Base-by-base conservation (phyloP, 345 rosid species). In the Citrus inodora region DNA sequence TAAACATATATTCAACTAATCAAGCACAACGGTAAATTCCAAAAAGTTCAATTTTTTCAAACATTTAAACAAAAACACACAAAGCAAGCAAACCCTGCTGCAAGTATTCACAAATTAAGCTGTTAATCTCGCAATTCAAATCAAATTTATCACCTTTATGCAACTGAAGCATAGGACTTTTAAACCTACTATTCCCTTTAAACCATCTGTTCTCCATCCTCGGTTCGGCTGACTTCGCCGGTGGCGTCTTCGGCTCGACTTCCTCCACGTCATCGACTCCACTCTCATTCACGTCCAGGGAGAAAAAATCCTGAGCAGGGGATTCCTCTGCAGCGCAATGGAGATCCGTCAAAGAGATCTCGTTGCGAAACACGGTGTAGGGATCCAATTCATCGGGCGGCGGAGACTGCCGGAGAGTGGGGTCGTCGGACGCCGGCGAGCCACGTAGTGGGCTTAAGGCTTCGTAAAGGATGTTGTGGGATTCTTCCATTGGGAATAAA, bases 111-210 rank as follows among this genome's bases (percentile, higher is more conserved):
- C 62, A 35, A 68, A 67, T 24, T 55, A 42, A 9, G 38, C 27
- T 24, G 13, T 46, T 4, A 64, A 48, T 14, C 55, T 30, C 24
- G 7, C 70, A 25, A 62, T 38, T 17, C 42, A 17, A 42, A 9
- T 33, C 53, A 8, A 27, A 35, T 3, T 0, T 10, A 55, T 37
- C 73, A 92, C 98, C 98, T 93, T 92, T 95, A 85, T 95, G 99
- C 70, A 95, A 83, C 76, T 92, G 97, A 74, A 95, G 91, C 98
- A 95, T 92, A 30, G 97, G 98, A 77, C 96, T 95, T 77, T 82
- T 87, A 73, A 91, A 88, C 66, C 80, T 82, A 64, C 92, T 77
- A 71, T 90, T 87, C 82, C 93, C 96, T 65, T 85, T 81, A 76
- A 93, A 95, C 98, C 98, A 91, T 51, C 82, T 86, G 25, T 85